Evolutionary conservation across 257 asterid genomes (phyloP), one percentile per base, ranked within the genome.

Genomic region (Solanum chilense): DNA sequence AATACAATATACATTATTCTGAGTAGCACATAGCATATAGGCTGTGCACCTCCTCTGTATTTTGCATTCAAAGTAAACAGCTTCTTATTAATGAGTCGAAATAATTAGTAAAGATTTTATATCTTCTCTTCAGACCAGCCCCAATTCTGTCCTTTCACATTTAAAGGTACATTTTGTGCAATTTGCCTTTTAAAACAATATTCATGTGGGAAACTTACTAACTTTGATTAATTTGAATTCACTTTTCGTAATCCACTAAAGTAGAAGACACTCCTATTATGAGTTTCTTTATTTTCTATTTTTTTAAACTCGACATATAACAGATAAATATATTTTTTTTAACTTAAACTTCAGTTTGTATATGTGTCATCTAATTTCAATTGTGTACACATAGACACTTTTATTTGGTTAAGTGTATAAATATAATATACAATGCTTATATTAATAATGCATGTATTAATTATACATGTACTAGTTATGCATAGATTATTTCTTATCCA

Each of bases 91-190:
- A 89, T 80, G 85, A 80, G 58, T 66, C 68, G 27, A 42, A 87
- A 73, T 16, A 73, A 83, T 88, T 37, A 15, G 58, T 49, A 85
- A 86, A 86, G 52, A 44, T 41, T 27, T 45, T 78, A 9, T 45
- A 75, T 75, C 66, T 78, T 45, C 84, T 27, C 35, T 75, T 82
- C 80, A 45, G 83, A 66, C 82, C 78, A 68, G 64, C 66, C 78
- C 41, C 21, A 64, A 64, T 82, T 68, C 82, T 78, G 91, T 88
- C 90, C 87, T 90, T 84, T 88, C 92, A 88, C 60, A 88, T 88
- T 90, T 64, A 10, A 7, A 5, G 44, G 42, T 16, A 73, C 16
- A 73, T 20, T 73, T 69, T 12, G 16, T 69, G 23, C 12, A 9
- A 16, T 15, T 0, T 69, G 9, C 1, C 15, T 29, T 69, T 12